These are phyloP conservation scores for Tetragonia tetragonoides DNA, from an alignment of 148 eudicot species.

Conservation along the genomic window DNA sequence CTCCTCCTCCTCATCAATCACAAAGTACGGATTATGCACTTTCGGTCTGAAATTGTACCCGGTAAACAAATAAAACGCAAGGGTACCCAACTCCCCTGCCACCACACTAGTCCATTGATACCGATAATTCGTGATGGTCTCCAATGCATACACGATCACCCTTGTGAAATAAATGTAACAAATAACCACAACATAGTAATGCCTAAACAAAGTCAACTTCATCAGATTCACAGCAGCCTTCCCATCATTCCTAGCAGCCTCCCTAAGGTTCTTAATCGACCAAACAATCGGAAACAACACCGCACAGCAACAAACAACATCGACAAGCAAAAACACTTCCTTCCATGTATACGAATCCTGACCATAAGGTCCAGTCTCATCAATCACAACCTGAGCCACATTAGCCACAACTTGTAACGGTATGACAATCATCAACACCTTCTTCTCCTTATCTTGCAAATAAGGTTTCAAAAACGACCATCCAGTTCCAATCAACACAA, in stretches of 20 bases:
- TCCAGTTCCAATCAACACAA: constrained; percentile 76
- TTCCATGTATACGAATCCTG: constrained; percentile 57
- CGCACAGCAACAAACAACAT: constrained; percentile 65
- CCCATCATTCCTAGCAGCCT: constrained; percentile 60
- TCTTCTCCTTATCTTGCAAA: constrained; percentile 67
- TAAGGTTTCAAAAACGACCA: constrained; percentile 80
- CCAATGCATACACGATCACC: constrained; percentile 61
- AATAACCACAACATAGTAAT: constrained; percentile 64
- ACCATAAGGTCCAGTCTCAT: constrained; percentile 56
- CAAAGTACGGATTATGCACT: constrained; percentile 56
- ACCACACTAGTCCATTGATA: constrained; percentile 60
- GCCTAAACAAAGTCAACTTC: constrained; percentile 66
- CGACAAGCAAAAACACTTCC: constrained; percentile 61
- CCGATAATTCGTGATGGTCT: constrained; percentile 57
- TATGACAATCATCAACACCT: constrained; percentile 74
- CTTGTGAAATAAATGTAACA: constrained; percentile 70
- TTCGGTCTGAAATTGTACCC: constrained; percentile 63
- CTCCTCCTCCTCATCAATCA: constrained; percentile 60
- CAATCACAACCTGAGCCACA: constrained; percentile 64
- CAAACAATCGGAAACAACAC: constrained; percentile 72
- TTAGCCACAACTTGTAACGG: constrained; percentile 69
- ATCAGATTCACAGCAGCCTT: constrained; percentile 69
- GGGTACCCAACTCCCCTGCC: constrained; percentile 59
- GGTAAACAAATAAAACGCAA: constrained; percentile 55
- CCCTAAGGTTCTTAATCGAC: constrained; percentile 63